phyloP scores from a whole-genome alignment of 1,284 basidiomycete species.

The Boletus semigastroideus region DNA sequence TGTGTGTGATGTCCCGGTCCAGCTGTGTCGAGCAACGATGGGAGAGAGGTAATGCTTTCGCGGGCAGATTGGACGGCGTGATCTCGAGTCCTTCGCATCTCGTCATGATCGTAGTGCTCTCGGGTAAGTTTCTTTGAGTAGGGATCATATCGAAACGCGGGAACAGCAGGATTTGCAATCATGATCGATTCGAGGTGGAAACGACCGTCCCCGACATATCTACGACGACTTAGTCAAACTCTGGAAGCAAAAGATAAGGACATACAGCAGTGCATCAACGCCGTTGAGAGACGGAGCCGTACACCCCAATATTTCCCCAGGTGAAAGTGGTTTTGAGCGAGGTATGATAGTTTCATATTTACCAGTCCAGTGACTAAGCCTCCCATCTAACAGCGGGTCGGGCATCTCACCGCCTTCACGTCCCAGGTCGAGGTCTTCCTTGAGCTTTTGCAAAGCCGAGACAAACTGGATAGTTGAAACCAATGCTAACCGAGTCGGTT shows the following conservation, averaged over 20 bases:
- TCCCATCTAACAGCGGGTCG: conserved; percentile 6
- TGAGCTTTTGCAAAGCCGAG: conserved; percentile 83
- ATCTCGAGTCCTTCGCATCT: conserved; percentile 81
- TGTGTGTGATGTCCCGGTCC: conserved; percentile 5
- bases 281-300: conserved; percentile 85
- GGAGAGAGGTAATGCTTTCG: conserved; percentile 51
- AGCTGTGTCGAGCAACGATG: conserved; percentile 3
- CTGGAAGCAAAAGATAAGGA: conserved; percentile 12
- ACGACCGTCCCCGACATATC: conserved; percentile 96
- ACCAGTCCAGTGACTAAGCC: conserved; percentile 49
- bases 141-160: conserved; percentile 97
- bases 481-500: conserved; percentile 75
- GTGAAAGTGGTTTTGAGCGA: conserved; percentile 90
- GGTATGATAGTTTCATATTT: conserved; percentile 84
- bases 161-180: conserved; percentile 97
- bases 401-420: conserved; percentile 7
- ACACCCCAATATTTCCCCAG: conserved; percentile 96
- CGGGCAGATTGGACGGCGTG: conserved; percentile 77
- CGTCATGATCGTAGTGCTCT: conserved; percentile 87
- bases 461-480: conserved; percentile 97
- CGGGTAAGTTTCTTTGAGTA: conserved; percentile 97
- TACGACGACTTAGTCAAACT: conserved; percentile 35
- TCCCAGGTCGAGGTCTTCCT: conserved; percentile 66
- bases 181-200: conserved; percentile 99
- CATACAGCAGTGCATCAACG: conserved; percentile 86